phyloP scores from a whole-genome alignment of 148 eudicot genomes.

The Camellia lanceoleosa region DNA sequence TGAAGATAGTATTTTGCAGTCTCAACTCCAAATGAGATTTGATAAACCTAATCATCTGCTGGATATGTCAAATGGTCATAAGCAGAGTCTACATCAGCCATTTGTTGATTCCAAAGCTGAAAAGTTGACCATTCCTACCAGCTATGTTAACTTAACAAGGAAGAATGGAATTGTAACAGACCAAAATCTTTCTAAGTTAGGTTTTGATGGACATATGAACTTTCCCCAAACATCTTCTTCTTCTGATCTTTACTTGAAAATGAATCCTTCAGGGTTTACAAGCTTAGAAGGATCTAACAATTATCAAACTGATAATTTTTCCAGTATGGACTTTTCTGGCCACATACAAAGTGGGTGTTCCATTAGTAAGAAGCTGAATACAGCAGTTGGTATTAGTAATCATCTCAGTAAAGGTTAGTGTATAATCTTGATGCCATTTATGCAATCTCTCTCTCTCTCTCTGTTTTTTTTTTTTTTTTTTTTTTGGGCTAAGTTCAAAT shows the following conservation, averaged over 20 bases:
- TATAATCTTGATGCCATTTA: constrained; percentile 56
- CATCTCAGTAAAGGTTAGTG: constrained; percentile 39
- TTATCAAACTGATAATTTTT: constrained; percentile 18
- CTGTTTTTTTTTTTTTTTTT: too few relatives aligned
- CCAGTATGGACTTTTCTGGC: constrained; percentile 17
- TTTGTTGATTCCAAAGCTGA: constrained; percentile 30
- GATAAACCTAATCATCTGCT: constrained; percentile 33
- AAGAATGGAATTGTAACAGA: constrained; percentile 20
- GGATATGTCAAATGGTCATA: constrained; percentile 37
- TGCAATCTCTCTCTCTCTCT: constrained; percentile 5
- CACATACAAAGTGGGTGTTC: constrained; percentile 19
- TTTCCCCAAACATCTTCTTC: constrained; percentile 34
- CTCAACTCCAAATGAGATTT: constrained; percentile 40
- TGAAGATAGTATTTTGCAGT: constrained; percentile 41
- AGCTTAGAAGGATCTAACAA: constrained; percentile 22
- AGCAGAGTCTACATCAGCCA: constrained; percentile 26
- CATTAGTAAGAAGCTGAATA: constrained; percentile 19
- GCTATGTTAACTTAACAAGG: constrained; percentile 18
- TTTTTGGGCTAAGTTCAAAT: background rate
- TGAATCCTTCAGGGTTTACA: constrained; percentile 20
- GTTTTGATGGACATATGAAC: constrained; percentile 18
- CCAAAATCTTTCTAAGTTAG: constrained; percentile 9
- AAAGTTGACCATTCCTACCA: constrained; percentile 10
- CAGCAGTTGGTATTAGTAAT: background rate
- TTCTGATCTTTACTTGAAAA: constrained; percentile 24